Percentiles rank a stretch among this genome's conserved stretches.
Evolutionary conservation across 768 basidiomycete genomes (phyloP).

Genomic region (Harrya chromipes): DNA sequence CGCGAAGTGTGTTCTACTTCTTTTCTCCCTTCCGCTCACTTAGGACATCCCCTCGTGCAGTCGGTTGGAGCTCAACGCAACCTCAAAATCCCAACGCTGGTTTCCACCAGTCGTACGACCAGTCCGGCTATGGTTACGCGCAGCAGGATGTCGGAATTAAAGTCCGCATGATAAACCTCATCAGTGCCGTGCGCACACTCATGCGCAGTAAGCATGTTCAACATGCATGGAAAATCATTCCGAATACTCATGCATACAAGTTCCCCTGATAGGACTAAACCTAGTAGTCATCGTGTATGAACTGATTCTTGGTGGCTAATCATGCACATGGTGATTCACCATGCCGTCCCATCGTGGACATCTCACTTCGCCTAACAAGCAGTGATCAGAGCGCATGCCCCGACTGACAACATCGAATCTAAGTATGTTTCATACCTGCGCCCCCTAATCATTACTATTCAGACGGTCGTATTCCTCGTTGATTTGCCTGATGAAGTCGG

Average conservation of each 20-base stretch:
- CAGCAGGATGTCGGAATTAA: conserved; percentile 72
- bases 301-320: conserved; percentile 59
- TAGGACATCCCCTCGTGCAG: conserved; percentile 40
- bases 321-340: conserved; percentile 14
- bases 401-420: conserved; percentile 8
- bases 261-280: conserved; percentile 89
- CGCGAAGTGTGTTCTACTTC: conserved; percentile 62
- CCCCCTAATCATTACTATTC: conserved; percentile 40
- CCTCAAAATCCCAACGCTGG: conserved; percentile 52
- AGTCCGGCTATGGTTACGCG: conserved; percentile 52
- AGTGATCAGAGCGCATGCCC: conserved; percentile 6
- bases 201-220: conserved; percentile 82
- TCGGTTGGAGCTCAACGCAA: conserved; percentile 83
- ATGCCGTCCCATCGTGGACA: conserved; percentile 13
- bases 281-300: conserved; percentile 86
- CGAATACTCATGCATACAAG: conserved; percentile 41
- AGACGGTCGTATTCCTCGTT: conserved; percentile 66
- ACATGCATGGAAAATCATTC: conserved; percentile 10
- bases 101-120: conserved; percentile 69
- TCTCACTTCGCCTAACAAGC: conserved; percentile 14
- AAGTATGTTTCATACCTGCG: conserved; percentile 4
- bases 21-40: conserved; percentile 9
- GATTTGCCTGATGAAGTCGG: conserved; percentile 78
- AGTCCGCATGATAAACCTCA: conserved; percentile 84
- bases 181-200: conserved; percentile 91